Percentiles rank a stretch among this genome's conserved stretches.
Conservation (phyloP, 352 stramenopile species). For the Plasmopara viticola region DNA sequence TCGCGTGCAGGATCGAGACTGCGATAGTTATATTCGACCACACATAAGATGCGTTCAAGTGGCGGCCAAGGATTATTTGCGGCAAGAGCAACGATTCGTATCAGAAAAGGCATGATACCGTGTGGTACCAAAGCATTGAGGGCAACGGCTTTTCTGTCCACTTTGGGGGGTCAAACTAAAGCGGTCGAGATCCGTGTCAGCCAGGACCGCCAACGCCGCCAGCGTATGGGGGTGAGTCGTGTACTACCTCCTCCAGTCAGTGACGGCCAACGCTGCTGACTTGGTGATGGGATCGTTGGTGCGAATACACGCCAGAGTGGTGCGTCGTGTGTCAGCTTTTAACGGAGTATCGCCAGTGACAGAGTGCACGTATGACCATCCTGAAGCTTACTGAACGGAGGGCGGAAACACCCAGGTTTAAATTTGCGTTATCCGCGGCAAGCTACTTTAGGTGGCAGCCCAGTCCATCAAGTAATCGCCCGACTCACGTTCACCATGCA, state of each 20-base stretch:
- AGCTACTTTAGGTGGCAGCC: slow-evolving; percentile 12
- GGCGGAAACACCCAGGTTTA: slow-evolving; percentile 22
- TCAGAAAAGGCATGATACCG: slow-evolving; percentile 5
- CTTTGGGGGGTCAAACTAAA: slow-evolving; percentile 14
- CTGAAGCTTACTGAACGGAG: slow-evolving; percentile 1
- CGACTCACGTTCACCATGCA: slow-evolving; percentile 15
- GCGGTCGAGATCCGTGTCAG: slow-evolving; percentile 7
- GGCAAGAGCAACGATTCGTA: too few relatives aligned
- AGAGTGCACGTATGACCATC: slow-evolving; percentile 11
- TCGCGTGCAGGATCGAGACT: too few relatives aligned
- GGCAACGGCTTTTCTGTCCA: slow-evolving; percentile 15
- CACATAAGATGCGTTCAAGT: too few relatives aligned
- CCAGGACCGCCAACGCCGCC: slow-evolving; percentile 3
- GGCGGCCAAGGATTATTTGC: too few relatives aligned
- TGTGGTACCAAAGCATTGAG: slow-evolving; percentile 6
- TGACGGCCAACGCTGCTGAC: slow-evolving; percentile 14
- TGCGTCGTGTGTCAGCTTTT: slow-evolving; percentile 11
- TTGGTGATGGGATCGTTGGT: slow-evolving; percentile 10
- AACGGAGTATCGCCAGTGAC: slow-evolving; percentile 18
- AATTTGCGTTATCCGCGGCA: slow-evolving; percentile 22
- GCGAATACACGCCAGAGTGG: slow-evolving; percentile 26
- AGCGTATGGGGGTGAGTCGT: slow-evolving; percentile 11
- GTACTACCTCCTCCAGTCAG: slow-evolving; percentile 16
- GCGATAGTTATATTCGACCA: too few relatives aligned
- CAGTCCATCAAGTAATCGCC: background rate